A percentile compares a stretch with the other conserved stretches of the same genome.
Conservation (phyloP, 1,284 basidiomycete genomes). For the Fomitopsis betulina region DNA sequence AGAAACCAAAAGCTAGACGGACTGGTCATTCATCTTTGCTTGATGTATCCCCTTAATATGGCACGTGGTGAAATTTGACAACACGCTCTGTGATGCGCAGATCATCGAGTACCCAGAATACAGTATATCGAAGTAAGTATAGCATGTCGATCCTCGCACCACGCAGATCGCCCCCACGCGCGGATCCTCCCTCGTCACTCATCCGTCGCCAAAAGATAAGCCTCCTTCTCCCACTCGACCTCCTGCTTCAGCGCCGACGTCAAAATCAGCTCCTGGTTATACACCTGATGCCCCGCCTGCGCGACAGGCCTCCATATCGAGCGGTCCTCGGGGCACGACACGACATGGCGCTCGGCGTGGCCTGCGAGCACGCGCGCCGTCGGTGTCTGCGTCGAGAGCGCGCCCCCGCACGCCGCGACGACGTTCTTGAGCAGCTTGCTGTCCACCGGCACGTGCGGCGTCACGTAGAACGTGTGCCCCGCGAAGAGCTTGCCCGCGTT, state of each 20-base stretch:
- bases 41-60: too few species aligned
- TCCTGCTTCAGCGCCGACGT: slow-evolving; percentile 59
- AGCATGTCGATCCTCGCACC: neutral
- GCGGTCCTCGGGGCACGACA: slow-evolving; percentile 58
- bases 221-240: slow-evolving; percentile 52
- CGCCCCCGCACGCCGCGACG: slow-evolving; percentile 59
- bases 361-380: slow-evolving; percentile 25
- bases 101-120: neutral
- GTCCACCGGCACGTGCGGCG: slow-evolving; percentile 52
- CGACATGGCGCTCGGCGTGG: slow-evolving; percentile 43
- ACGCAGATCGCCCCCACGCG: neutral
- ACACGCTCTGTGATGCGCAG: neutral
- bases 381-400: slow-evolving; percentile 8
- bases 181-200: neutral
- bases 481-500: slow-evolving; percentile 56
- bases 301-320: slow-evolving; percentile 57
- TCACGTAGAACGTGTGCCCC: slow-evolving; percentile 69
- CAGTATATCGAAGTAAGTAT: neutral
- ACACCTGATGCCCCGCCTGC: slow-evolving; percentile 50
- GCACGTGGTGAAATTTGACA: too few species aligned
- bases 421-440: slow-evolving; percentile 60
- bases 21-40: neutral
- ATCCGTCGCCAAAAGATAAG: slow-evolving; percentile 5
- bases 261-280: slow-evolving; percentile 62
- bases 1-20: neutral